phyloP scores from a whole-genome alignment of 768 basidiomycete species.

The Serpula lacrymans region DNA sequence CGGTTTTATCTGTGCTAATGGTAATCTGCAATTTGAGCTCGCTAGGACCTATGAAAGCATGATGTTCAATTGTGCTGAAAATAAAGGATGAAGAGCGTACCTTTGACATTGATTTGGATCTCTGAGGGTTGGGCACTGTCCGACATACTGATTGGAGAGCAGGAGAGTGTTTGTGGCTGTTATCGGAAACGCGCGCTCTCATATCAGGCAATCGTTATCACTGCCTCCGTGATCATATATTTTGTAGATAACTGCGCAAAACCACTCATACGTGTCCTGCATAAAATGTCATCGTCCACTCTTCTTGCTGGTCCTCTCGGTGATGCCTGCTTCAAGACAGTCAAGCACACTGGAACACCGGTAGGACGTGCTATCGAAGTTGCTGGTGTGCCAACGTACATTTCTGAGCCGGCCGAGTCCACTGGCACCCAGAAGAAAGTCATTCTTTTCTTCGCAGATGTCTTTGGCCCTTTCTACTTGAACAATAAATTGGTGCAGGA shows the following conservation, averaged over 20 bases:
- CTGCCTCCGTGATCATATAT: constrained; percentile 1
- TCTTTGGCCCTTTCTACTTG: constrained; percentile 55
- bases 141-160: constrained; percentile 41
- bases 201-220: too few relatives aligned
- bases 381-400: constrained; percentile 47
- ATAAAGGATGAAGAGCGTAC: constrained; percentile 26
- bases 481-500: constrained; percentile 63
- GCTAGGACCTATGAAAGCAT: constrained; percentile 58
- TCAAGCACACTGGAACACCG: constrained; percentile 50
- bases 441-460: constrained; percentile 56
- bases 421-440: constrained; percentile 35
- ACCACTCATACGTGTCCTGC: too few relatives aligned
- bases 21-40: constrained; percentile 91
- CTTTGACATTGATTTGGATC: constrained; percentile 70
- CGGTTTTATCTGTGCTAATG: constrained; percentile 79
- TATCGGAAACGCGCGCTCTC: too few relatives aligned
- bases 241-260: background rate
- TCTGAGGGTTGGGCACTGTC: constrained; percentile 42
- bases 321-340: constrained; percentile 50
- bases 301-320: constrained; percentile 39
- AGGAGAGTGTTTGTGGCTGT: constrained; percentile 2
- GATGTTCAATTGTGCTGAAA: background rate
- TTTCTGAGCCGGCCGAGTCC: constrained; percentile 40
- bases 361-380: constrained; percentile 37
- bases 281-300: constrained; percentile 1